Conservation (phyloP, 306 rosid genomes). For the Sicyos baderoa region DNA sequence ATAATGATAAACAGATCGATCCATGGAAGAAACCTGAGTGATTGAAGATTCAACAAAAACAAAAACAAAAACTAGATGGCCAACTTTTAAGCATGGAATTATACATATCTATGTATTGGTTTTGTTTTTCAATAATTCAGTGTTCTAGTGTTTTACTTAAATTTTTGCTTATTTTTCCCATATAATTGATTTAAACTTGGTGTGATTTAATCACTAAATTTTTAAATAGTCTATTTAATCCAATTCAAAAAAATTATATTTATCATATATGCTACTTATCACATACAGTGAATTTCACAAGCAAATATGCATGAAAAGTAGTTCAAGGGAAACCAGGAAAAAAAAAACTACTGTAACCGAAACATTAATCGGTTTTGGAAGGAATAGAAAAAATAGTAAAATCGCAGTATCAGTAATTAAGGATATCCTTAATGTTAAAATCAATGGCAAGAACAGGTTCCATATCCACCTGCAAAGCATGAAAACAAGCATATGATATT, state of each 20-base stretch:
- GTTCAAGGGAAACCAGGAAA: neutral
- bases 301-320: neutral
- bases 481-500: constrained; percentile 15
- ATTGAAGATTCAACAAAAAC: neutral
- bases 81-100: neutral
- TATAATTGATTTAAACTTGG: neutral
- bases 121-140: neutral
- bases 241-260: neutral
- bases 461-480: constrained; percentile 51
- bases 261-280: neutral
- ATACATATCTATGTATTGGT: neutral
- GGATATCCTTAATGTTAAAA: constrained; percentile 91
- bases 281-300: neutral
- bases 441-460: constrained; percentile 83
- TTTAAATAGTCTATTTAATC: neutral
- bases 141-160: neutral
- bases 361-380: neutral
- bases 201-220: constrained; percentile 5
- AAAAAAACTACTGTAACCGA: neutral
- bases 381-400: neutral
- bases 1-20: neutral
- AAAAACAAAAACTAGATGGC: neutral
- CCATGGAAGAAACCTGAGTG: neutral
- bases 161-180: neutral
- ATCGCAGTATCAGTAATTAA: constrained; percentile 17